Base-by-base conservation (phyloP, 352 stramenopile genomes). In the Thraustochytrium striatum region DNA sequence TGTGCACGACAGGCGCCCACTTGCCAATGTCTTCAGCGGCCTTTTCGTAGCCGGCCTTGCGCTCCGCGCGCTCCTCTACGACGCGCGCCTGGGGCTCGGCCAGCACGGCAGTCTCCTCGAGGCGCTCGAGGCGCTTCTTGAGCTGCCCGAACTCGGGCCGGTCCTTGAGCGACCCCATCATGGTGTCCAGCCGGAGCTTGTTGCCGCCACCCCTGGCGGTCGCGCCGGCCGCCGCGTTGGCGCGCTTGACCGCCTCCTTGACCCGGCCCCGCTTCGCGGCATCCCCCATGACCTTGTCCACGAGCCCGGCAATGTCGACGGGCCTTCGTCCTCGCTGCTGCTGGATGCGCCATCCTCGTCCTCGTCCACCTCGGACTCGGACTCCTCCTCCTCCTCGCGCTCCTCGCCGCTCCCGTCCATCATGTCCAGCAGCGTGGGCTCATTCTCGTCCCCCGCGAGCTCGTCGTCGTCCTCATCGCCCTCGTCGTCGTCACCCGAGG, bases 11-110 rank as follows among this genome's bases (percentile, higher is more conserved):
- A 0, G 89, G 86, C 69, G 93, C 87, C 81, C 93, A 96, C 21
- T 92, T 61, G 47, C 91, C 85, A 59, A 95, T 84, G n/a, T 94
- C 88, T 58, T 94, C 85, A 47, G 84, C 86, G 83, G 92, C 94
- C 41, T 91, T 85, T 21, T 82, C 72, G 79, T 96, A 96, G 35
- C 88, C 44, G 91, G 81, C 32, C 88, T 84, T n/a, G 86, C 79
- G 65, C 3, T 75, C 65, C 33, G 52, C 65, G 65, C 65, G 65
- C 43, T 59, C 65, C 50, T 75, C 65, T 5, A 61, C 13, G 65
- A 68, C 32, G n/a, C 44, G 39, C 11, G 41, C 50, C 25, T 62
- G 61, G 16, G 65, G 41, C 0, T 36, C 39, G 0, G 50, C 19
- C 11, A 70, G 30, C 61, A 62, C 28, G 39, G 21, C 36, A 3